Percentiles rank a stretch among this genome's conserved stretches.
phyloP scores from a whole-genome alignment of 192 early-diverging fungal genomes.

The Backusella australiensis region DNA sequence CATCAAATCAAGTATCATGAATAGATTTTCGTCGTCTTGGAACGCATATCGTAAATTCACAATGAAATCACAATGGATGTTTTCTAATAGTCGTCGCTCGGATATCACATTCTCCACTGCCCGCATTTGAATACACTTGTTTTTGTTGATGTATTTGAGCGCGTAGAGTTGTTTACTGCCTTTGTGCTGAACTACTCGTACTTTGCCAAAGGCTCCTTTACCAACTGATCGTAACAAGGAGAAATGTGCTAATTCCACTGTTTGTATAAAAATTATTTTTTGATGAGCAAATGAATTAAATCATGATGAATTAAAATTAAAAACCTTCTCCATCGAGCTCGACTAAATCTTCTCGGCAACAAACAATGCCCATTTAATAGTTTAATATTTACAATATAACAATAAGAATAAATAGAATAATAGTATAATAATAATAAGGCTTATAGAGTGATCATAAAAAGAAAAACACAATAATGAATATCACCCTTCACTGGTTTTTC shows the following conservation, averaged over 20 bases:
- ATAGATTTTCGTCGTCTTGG: constrained; percentile 87
- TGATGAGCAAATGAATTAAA: neutral
- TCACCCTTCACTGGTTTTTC: no score
- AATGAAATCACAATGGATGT: constrained; percentile 62
- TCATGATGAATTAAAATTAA: neutral
- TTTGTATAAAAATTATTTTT: neutral
- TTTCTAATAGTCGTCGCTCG: constrained; percentile 74
- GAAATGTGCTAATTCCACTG: constrained; percentile 54
- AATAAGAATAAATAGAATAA: neutral
- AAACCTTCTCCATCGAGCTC: constrained; percentile 17
- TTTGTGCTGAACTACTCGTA: constrained; percentile 76
- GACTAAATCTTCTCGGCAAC: constrained; percentile 21
- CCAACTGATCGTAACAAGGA: constrained; percentile 73
- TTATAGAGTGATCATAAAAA: neutral
- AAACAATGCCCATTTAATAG: constrained; percentile 27
- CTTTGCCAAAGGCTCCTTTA: constrained; percentile 87
- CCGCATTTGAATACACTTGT: constrained; percentile 78
- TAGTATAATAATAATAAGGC: no score
- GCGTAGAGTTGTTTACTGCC: constrained; percentile 71
- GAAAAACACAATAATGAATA: neutral
- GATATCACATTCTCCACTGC: constrained; percentile 80
- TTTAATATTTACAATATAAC: neutral
- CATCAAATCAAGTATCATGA: constrained; percentile 89
- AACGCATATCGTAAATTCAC: constrained; percentile 86
- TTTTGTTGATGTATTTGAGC: constrained; percentile 86